Conservation (phyloP, 257 asterid species). For the Rhazya stricta region DNA sequence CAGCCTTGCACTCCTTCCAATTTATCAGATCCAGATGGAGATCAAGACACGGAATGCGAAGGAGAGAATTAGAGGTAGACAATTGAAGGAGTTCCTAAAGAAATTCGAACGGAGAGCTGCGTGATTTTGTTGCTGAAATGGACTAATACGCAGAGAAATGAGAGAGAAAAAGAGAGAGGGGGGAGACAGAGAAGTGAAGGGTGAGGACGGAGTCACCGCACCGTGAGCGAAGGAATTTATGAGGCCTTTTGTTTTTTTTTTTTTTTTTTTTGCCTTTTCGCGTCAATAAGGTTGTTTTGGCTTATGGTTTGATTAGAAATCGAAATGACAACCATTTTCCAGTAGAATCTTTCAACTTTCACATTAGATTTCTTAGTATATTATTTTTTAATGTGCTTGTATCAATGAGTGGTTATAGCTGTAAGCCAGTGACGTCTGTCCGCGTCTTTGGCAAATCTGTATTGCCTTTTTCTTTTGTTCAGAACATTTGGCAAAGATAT, state of each 20-base stretch:
- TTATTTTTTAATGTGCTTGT: too few relatives aligned
- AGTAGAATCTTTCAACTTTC: too few relatives aligned
- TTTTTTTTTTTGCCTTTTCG: background rate
- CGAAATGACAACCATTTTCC: too few relatives aligned
- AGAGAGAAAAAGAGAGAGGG: slow-evolving; percentile 2
- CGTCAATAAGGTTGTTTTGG: background rate
- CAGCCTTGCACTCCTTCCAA: background rate
- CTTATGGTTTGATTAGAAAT: too few relatives aligned
- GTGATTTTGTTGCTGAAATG: slow-evolving; percentile 7
- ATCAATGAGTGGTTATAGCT: too few relatives aligned
- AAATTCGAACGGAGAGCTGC: slow-evolving; percentile 8
- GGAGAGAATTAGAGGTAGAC: background rate
- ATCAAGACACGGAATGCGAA: background rate
- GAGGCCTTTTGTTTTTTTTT: background rate
- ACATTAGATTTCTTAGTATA: too few relatives aligned
- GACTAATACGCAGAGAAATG: background rate
- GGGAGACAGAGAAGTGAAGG: too few relatives aligned
- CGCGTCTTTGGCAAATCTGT: too few relatives aligned
- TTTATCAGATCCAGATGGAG: background rate
- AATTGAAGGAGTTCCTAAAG: background rate
- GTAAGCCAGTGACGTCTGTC: too few relatives aligned
- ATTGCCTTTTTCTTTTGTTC: too few relatives aligned
- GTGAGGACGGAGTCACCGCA: slow-evolving; percentile 28
- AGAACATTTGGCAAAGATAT: too few relatives aligned
- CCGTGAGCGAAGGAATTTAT: slow-evolving; percentile 21